Evolutionary conservation across 2,329 filamentous ascomycete species (phyloP).

Genomic region (Diaporthe vexans): DNA sequence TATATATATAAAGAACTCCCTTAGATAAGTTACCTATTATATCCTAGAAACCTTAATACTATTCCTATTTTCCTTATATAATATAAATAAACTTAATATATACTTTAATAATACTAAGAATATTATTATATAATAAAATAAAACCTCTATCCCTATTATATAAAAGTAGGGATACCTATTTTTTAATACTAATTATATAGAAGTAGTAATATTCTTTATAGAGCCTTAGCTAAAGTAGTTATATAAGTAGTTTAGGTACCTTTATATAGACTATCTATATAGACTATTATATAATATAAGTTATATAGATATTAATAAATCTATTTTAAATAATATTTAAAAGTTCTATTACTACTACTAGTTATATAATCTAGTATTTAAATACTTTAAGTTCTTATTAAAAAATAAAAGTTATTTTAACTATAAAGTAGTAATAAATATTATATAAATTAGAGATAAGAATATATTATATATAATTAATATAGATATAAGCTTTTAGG

Average conservation of each 20-base stretch:
- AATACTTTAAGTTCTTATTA: not conserved
- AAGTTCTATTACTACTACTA: not conserved
- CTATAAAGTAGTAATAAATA: not conserved
- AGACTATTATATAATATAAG: too few relatives aligned
- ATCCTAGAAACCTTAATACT: too few relatives aligned
- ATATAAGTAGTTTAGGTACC: accelerated
- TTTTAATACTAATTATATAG: too few relatives aligned
- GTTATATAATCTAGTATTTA: not conserved
- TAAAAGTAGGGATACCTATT: too few relatives aligned
- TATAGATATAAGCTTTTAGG: not conserved
- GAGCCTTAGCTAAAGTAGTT: too few relatives aligned
- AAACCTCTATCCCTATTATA: not conserved
- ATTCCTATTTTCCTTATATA: too few relatives aligned
- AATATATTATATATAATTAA: not conserved
- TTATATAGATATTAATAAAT: not conserved
- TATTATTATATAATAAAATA: not conserved
- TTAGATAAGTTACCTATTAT: not conserved
- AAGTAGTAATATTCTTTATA: not conserved
- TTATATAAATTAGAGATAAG: not conserved
- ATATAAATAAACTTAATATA: not conserved
- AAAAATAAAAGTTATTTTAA: not conserved
- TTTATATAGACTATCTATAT: not conserved
- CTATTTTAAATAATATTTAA: not conserved
- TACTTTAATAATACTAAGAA: not conserved
- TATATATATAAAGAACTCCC: not conserved